phyloP scores from a whole-genome alignment of 352 stramenopile genomes.

The Pythium vanterpoolii region DNA sequence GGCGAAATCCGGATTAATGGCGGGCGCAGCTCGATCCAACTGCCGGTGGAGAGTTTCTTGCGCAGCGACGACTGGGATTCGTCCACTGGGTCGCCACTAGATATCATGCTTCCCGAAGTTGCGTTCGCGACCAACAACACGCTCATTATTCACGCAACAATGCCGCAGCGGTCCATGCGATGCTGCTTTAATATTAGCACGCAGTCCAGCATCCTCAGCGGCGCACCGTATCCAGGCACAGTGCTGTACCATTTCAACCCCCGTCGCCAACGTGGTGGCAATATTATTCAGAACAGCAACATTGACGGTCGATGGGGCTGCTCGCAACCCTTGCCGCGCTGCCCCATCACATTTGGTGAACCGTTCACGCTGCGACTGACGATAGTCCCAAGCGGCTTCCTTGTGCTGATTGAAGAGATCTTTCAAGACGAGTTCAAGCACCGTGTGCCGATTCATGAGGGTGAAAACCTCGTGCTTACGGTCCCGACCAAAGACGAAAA shows the following conservation, averaged over 20 bases:
- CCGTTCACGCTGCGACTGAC: conserved; percentile 76
- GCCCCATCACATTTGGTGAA: conserved; percentile 69
- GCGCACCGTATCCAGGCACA: conserved; percentile 65
- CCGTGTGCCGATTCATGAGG: conserved; percentile 78
- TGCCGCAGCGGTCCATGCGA: conserved; percentile 52
- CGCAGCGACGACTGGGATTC: conserved; percentile 79
- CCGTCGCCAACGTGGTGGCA: conserved; percentile 51
- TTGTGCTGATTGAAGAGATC: conserved; percentile 78
- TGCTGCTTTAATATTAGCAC: conserved; percentile 83
- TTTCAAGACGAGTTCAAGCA: conserved; percentile 85
- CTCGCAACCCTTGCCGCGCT: conserved; percentile 59
- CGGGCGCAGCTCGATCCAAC: conserved; percentile 68
- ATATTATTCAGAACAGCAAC: conserved; percentile 82
- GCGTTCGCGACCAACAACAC: conserved; percentile 85
- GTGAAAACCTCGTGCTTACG: conserved; percentile 75
- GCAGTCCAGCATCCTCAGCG: conserved; percentile 64
- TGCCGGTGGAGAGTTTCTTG: conserved; percentile 77
- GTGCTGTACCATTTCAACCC: conserved; percentile 84
- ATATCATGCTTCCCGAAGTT: conserved; percentile 67
- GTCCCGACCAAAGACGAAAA: conserved; percentile 76
- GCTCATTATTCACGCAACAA: conserved; percentile 75
- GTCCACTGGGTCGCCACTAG: conserved; percentile 44
- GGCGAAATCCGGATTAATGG: conserved; percentile 78
- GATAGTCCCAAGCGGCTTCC: conserved; percentile 62
- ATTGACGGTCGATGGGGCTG: conserved; percentile 76